These are phyloP conservation scores for Nyctanthes arbortristis DNA, from an alignment of 257 asterid species.

Conservation along the genomic window DNA sequence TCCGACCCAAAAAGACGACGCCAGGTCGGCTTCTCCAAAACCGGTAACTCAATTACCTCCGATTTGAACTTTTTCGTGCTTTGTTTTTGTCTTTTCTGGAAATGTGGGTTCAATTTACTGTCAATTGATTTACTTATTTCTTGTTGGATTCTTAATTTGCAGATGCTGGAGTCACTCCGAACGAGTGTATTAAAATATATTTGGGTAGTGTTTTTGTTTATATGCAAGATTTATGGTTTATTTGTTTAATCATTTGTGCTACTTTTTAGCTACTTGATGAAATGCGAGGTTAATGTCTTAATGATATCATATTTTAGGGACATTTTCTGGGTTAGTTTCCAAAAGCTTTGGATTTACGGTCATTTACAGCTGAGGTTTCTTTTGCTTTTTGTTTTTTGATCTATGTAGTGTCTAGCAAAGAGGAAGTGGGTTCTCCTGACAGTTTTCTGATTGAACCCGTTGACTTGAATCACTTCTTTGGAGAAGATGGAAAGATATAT, in stretches of 20 bases:
- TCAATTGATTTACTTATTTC: background rate
- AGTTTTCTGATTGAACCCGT: conserved; percentile 64
- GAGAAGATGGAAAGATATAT: conserved; percentile 75
- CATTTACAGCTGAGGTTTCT: background rate
- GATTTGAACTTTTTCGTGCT: conserved; percentile 4
- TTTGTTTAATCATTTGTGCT: conserved; percentile 1
- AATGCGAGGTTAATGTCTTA: too few relatives aligned
- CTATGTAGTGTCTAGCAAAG: conserved; percentile 61
- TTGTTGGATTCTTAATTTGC: conserved; percentile 19
- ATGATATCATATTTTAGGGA: too few relatives aligned
- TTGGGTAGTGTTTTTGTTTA: conserved; percentile 43
- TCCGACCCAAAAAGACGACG: conserved; percentile 62
- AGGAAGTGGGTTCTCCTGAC: conserved; percentile 68
- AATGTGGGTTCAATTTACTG: conserved; percentile 14
- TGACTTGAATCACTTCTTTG: conserved; percentile 75
- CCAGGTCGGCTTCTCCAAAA: conserved; percentile 61
- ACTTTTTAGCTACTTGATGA: background rate
- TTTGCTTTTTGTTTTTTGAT: background rate
- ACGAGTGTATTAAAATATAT: conserved; percentile 70
- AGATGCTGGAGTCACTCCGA: conserved; percentile 84
- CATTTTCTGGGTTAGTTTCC: background rate
- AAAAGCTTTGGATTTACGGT: background rate
- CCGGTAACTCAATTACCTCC: conserved; percentile 45
- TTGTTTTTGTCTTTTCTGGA: background rate
- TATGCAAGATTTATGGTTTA: background rate